Percentiles rank a stretch among this genome's conserved stretches.
Conservation (phyloP, 192 early-diverging fungal genomes). For the Backusella psychrophila region DNA sequence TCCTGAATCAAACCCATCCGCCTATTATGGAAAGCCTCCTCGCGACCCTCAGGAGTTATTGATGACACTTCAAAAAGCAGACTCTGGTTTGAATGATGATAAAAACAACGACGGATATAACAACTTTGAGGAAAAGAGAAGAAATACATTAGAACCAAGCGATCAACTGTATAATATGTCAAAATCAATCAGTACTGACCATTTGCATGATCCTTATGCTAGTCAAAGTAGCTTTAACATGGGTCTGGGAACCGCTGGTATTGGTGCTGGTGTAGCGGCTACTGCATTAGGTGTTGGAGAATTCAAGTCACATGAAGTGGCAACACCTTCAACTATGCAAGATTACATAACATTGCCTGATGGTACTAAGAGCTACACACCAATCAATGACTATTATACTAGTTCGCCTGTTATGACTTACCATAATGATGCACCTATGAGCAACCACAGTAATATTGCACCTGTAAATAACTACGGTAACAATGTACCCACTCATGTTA, state of each 20-base stretch:
- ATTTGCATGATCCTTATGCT: background rate
- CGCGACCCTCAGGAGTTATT: conserved; percentile 27
- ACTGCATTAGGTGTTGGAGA: background rate
- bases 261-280: background rate
- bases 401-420: background rate
- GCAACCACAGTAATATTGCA: background rate
- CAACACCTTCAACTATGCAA: background rate
- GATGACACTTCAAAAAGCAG: conserved; percentile 10
- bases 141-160: background rate
- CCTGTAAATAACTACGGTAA: background rate
- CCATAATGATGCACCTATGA: background rate
- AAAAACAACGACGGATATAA: background rate
- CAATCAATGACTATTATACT: background rate
- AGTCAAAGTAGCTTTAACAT: conserved; percentile 8
- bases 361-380: background rate
- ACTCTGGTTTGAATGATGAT: background rate
- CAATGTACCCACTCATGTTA: background rate
- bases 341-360: background rate
- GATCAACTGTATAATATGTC: conserved; percentile 10
- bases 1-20: conserved; percentile 13
- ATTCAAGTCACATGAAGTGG: background rate
- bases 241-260: background rate
- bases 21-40: conserved; percentile 36
- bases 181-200: conserved; percentile 5
- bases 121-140: background rate